A percentile compares a stretch with the other conserved stretches of the same genome.
Evolutionary conservation across 1,139 yeast species (phyloP).

Genomic region (Komagataea norvegica): DNA sequence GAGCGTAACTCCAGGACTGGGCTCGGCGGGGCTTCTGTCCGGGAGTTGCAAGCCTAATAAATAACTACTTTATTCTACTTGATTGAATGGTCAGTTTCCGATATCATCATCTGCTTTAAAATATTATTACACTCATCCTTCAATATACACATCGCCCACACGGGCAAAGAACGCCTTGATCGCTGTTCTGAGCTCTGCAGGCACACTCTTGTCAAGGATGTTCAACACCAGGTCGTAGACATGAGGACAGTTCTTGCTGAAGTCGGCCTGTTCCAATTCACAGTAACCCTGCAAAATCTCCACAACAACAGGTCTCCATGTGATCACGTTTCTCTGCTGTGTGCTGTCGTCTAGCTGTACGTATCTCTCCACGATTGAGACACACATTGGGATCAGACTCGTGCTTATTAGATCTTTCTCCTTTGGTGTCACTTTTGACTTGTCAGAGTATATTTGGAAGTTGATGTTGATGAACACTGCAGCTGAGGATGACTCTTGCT

Average conservation of each 20-base stretch:
- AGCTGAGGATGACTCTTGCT: constrained; percentile 88
- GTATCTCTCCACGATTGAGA: constrained; percentile 63
- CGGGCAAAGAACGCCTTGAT: constrained; percentile 62
- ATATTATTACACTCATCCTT: too few species aligned
- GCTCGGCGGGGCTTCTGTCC: not conserved
- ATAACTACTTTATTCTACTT: not conserved
- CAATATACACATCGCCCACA: constrained; percentile 58
- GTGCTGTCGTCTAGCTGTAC: constrained; percentile 67
- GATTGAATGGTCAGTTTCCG: not conserved
- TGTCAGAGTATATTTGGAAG: constrained; percentile 74
- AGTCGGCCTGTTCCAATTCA: constrained; percentile 74
- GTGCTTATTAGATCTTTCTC: constrained; percentile 34
- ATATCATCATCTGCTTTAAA: not conserved
- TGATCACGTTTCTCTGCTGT: constrained; percentile 73
- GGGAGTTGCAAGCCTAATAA: not conserved
- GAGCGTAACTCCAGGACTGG: too few species aligned
- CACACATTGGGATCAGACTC: constrained; percentile 64
- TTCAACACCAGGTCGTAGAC: constrained; percentile 66
- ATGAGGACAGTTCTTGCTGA: constrained; percentile 53
- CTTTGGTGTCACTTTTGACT: constrained; percentile 32
- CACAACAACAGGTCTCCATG: constrained; percentile 90
- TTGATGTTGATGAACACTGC: constrained; percentile 80
- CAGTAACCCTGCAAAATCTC: constrained; percentile 80
- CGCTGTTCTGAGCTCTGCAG: constrained; percentile 64
- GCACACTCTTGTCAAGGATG: constrained; percentile 63